Evolutionary conservation across 1,284 basidiomycete species (phyloP).

Genomic region (Leccinum subrobustum): DNA sequence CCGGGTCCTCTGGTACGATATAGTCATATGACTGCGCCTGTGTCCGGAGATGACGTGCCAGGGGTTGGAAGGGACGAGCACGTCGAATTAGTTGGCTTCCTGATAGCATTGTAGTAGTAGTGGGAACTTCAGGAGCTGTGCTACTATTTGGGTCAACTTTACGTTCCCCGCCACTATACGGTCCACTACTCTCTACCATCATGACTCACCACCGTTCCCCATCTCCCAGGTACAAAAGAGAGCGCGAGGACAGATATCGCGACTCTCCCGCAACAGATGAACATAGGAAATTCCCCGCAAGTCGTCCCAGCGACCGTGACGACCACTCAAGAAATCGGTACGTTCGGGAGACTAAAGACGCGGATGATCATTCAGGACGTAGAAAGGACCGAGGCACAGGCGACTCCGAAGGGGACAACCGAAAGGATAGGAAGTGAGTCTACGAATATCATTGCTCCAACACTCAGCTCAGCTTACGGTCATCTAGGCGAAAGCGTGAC

Average conservation of each 20-base stretch:
- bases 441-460: slow-evolving; percentile 1
- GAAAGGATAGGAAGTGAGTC: slow-evolving; percentile 64
- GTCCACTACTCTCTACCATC: not conserved
- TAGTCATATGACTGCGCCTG: slow-evolving; percentile 44
- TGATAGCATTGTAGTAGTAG: slow-evolving; percentile 17
- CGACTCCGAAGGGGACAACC: slow-evolving; percentile 38
- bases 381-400: slow-evolving; percentile 48
- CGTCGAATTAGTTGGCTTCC: slow-evolving; percentile 20
- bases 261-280: slow-evolving; percentile 31
- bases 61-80: slow-evolving; percentile 19
- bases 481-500: slow-evolving; percentile 70
- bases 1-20: slow-evolving; percentile 32
- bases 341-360: slow-evolving; percentile 38
- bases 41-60: slow-evolving; percentile 39
- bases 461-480: slow-evolving; percentile 10
- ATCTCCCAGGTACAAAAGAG: slow-evolving; percentile 45
- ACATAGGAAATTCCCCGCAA: slow-evolving; percentile 38
- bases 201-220: slow-evolving; percentile 41
- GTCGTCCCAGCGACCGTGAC: slow-evolving; percentile 41
- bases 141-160: not conserved
- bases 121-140: slow-evolving; percentile 7
- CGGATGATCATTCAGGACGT: slow-evolving; percentile 38
- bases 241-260: slow-evolving; percentile 31
- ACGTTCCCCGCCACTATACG: not conserved
- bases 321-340: slow-evolving; percentile 38